Conservation (phyloP, 1,284 basidiomycete genomes). For the Melampsora abietis-canadensis region DNA sequence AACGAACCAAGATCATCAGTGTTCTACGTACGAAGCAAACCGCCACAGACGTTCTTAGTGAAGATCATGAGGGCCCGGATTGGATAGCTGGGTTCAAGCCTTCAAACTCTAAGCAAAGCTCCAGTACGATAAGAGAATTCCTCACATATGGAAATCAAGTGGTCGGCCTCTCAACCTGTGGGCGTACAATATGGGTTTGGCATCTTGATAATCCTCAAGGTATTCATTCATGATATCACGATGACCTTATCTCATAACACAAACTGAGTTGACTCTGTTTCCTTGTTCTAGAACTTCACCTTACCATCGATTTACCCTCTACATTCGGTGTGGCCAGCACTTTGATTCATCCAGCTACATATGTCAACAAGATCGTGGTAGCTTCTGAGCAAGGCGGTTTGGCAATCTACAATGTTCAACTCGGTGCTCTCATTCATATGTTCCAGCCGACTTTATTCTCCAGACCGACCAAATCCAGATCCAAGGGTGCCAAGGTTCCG, state of each 20-base stretch:
- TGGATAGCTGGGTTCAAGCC: constrained; percentile 33
- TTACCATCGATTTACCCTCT: constrained; percentile 68
- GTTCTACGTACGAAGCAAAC: constrained; percentile 1
- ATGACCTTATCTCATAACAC: constrained; percentile 28
- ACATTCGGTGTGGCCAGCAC: constrained; percentile 73
- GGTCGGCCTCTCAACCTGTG: constrained; percentile 64
- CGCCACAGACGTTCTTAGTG: background rate
- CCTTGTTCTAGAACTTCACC: constrained; percentile 59
- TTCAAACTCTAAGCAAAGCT: background rate
- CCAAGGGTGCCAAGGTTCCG: constrained; percentile 54
- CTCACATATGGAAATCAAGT: constrained; percentile 52
- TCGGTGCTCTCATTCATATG: constrained; percentile 61
- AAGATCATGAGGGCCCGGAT: background rate
- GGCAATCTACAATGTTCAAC: constrained; percentile 90
- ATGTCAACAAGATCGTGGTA: constrained; percentile 91
- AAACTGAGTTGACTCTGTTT: constrained; percentile 34
- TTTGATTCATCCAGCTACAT: constrained; percentile 89
- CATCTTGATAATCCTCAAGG: constrained; percentile 62
- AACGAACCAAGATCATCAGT: constrained; percentile 15
- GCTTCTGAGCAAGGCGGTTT: constrained; percentile 75
- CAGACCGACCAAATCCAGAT: constrained; percentile 49
- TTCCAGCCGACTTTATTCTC: constrained; percentile 16
- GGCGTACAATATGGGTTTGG: constrained; percentile 77
- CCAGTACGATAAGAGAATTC: constrained; percentile 39
- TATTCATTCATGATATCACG: constrained; percentile 51